Base-by-base conservation (phyloP, 192 early-diverging fungal species). In the Dissophora ornata region DNA sequence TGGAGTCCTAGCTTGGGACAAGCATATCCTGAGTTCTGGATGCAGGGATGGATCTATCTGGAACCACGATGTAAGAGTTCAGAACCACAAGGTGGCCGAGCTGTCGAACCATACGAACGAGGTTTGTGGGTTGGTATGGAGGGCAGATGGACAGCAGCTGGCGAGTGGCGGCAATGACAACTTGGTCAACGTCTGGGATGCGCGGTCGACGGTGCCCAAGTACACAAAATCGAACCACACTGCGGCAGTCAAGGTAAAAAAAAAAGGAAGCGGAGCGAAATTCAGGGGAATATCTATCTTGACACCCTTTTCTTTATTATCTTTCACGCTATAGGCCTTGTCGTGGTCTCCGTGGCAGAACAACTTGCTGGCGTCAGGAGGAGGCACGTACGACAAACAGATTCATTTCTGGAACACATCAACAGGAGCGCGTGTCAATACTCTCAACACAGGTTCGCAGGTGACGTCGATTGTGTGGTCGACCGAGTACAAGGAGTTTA, bases 151-250 rank as follows among this genome's bases (percentile, higher is more conserved):
- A 26, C 74, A 66, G 0, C 79, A 86, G n/a, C 83, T 98, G 10
- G 97, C 97, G 2, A 94, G 91, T 61, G 97, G 97, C 19, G 96
- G 95, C 8, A 98, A 98, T 80, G 97, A 99, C 73, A 97, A 96
- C 67, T 51, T 90, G 57, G 87, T 98, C 22, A 86, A 97, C 56
- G 86, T 99, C 29, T 97, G 94, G 94, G 96, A 99, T 65, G 81
- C 84, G 26, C 83, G 89, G n/a, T 40, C 44, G 3, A 71, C 67
- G 0, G 82, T 73, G n/a, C 94, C 96, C 52, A 85, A 87, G 32
- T 88, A 83, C 64, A 87, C 83, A 16, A 89, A 93, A 57, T 81
- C 82, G 1, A 88, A 91, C 48, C 97, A 99, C 79, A 82, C 67
- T 0, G 95, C 96, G 4, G 97, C 97, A 8, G 92, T 99, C 5